Conservation (phyloP, 192 early-diverging fungal species). For the Endogone sp. region DNA sequence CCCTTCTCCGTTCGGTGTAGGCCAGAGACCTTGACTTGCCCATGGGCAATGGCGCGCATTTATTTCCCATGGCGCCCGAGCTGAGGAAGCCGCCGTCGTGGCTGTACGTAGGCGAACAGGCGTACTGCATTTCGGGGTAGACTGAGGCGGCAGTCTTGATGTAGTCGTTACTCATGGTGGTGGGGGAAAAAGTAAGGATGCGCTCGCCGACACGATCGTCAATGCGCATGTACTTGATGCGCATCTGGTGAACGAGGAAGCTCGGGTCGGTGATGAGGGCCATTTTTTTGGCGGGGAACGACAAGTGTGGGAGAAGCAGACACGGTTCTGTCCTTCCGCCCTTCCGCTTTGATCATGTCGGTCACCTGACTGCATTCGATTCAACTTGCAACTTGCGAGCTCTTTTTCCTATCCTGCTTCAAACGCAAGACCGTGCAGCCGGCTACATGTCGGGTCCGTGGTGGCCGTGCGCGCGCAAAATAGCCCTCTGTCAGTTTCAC, state of each 20-base stretch:
- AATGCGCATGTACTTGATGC: conserved; percentile 68
- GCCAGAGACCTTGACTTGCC: conserved; percentile 18
- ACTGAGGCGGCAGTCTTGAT: conserved; percentile 51
- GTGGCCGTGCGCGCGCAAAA: too few relatives aligned
- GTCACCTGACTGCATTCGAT: too few relatives aligned
- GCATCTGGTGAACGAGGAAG: conserved; percentile 72
- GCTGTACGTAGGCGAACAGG: conserved; percentile 51
- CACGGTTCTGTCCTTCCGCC: too few relatives aligned
- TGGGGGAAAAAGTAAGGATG: conserved; percentile 63
- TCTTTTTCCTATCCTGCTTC: too few relatives aligned
- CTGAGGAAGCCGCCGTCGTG: conserved; percentile 27
- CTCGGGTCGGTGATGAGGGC: conserved; percentile 65
- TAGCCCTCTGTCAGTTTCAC: too few relatives aligned
- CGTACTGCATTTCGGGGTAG: conserved; percentile 56
- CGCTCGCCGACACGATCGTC: conserved; percentile 70
- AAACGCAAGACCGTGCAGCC: too few relatives aligned
- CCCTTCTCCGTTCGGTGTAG: not conserved
- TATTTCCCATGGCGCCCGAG: conserved; percentile 10
- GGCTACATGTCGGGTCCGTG: too few relatives aligned
- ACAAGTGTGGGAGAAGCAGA: not conserved
- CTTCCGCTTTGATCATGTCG: too few relatives aligned
- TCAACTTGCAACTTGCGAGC: too few relatives aligned
- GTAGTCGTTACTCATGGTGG: conserved; percentile 55
- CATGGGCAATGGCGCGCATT: conserved; percentile 11
- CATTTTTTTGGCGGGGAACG: conserved; percentile 37